A percentile compares a stretch with the other conserved stretches of the same genome.
These are phyloP conservation scores for Hypoxylon lenormandii DNA, from an alignment of 495 filamentous ascomycete species.

Conservation along the genomic window DNA sequence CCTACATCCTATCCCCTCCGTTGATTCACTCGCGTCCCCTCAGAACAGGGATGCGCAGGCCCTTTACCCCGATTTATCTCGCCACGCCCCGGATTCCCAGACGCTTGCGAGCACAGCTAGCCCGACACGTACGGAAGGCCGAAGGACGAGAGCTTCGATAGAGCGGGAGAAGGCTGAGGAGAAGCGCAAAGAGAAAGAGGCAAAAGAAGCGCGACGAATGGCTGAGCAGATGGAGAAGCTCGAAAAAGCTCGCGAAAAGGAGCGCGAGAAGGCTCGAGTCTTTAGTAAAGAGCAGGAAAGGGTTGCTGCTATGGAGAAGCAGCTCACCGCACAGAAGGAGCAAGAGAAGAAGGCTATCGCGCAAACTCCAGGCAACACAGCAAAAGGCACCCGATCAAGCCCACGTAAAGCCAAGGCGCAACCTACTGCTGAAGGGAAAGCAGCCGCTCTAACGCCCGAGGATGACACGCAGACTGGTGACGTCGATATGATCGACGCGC, in stretches of 20 bases:
- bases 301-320: slow-evolving; percentile 63
- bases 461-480: slow-evolving; percentile 58
- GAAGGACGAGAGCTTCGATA: slow-evolving; percentile 77
- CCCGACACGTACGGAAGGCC: slow-evolving; percentile 61
- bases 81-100: slow-evolving; percentile 50
- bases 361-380: slow-evolving; percentile 52
- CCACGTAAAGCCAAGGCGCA: slow-evolving; percentile 65
- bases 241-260: slow-evolving; percentile 66
- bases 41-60: slow-evolving; percentile 49
- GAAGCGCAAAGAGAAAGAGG: slow-evolving; percentile 72
- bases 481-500: slow-evolving; percentile 64
- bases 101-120: slow-evolving; percentile 52
- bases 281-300: slow-evolving; percentile 72
- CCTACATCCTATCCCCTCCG: slow-evolving; percentile 52
- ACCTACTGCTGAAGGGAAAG: slow-evolving; percentile 52
- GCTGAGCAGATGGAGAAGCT: slow-evolving; percentile 69
- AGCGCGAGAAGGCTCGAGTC: slow-evolving; percentile 71
- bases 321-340: slow-evolving; percentile 58
- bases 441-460: slow-evolving; percentile 55
- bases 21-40: slow-evolving; percentile 54
- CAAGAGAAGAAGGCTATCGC: slow-evolving; percentile 53
- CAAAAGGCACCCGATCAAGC: slow-evolving; percentile 61
- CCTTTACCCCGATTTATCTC: slow-evolving; percentile 61
- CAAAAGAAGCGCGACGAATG: slow-evolving; percentile 60
- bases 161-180: slow-evolving; percentile 75